phyloP scores from a whole-genome alignment of 768 basidiomycete species.

The Pulveroboletus sp. region DNA sequence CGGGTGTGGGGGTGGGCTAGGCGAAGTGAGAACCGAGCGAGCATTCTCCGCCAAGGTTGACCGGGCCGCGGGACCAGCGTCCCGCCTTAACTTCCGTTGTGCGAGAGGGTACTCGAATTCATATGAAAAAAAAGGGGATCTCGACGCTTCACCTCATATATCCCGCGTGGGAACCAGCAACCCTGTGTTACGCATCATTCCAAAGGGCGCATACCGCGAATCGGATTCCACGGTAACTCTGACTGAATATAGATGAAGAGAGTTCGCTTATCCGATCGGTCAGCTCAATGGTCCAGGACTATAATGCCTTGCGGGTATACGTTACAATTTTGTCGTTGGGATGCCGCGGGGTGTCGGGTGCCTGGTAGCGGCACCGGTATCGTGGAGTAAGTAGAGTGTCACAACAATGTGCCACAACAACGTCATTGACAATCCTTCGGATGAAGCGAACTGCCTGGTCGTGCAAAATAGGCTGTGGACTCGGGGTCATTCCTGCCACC shows the following conservation, averaged over 20 bases:
- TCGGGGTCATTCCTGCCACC: slow-evolving; percentile 5
- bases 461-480: slow-evolving; percentile 1
- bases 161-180: no score
- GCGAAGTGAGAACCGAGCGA: neutral
- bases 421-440: slow-evolving; percentile 16
- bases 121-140: neutral
- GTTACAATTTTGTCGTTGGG: slow-evolving; percentile 11
- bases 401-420: neutral
- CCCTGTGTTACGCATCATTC: slow-evolving; percentile 1
- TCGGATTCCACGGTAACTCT: neutral
- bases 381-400: slow-evolving; percentile 25
- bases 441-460: slow-evolving; percentile 8
- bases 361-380: slow-evolving; percentile 20
- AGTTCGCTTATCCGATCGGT: slow-evolving; percentile 3
- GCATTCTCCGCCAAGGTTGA: neutral
- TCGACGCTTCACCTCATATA: neutral
- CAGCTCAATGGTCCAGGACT: slow-evolving; percentile 2
- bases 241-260: neutral
- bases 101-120: neutral
- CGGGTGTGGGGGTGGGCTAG: slow-evolving; percentile 3
- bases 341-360: slow-evolving; percentile 19
- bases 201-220: no score
- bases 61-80: no score
- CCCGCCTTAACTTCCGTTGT: no score
- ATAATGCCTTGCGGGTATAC: slow-evolving; percentile 2